Base-by-base conservation (phyloP, 1,284 basidiomycete species). In the Schizophyllum commune region DNA sequence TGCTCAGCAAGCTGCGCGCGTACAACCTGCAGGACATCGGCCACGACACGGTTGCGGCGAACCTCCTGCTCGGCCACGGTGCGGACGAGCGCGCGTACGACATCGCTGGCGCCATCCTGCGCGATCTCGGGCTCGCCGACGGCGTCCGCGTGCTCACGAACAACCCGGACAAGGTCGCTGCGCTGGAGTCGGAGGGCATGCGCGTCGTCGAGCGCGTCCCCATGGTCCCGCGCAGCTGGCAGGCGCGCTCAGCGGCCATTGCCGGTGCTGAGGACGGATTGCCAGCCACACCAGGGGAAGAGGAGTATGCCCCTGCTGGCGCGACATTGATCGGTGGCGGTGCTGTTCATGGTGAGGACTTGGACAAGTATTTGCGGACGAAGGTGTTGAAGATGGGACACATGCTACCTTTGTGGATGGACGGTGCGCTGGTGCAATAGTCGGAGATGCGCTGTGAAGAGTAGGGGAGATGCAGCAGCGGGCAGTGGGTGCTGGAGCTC, bases 11-110 rank as follows among this genome's bases (percentile, higher is more conserved):
- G 74, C 92, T 99, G 62, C 86, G 93, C 58, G 97, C 97, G 11
- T 99, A 99, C 79, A 99, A 99, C 71, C 80, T 99, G 32, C 97
- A 99, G 73, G 97, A 99, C 72, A 80, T 99, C 60, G 97, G 97
- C 0, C 94, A 98, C 71, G 97, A 99, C 76, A 99, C 97, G 2
- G 97, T 99, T 66, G 89, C 92, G 7, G 97, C 97, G 54, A 99
- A 99, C 74, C 78, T 99, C 54, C 83, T 98, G 80, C 86, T 99
- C 22, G 97, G 97, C 1, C 93, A 98, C 73, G 82, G 88, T 61
- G 96, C 97, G 4, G 97, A 99, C 74, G 92, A 97, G 73, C 83
- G 97, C 39, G 90, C 88, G 55, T 99, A 99, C 75, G 92, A 91
- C 66, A 83, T 99, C 61, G 96, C 96, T 0, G 89, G 81, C 6